Evolutionary conservation across 2,329 filamentous ascomycete genomes (phyloP).

Genomic region (Pyricularia pennisetigena): DNA sequence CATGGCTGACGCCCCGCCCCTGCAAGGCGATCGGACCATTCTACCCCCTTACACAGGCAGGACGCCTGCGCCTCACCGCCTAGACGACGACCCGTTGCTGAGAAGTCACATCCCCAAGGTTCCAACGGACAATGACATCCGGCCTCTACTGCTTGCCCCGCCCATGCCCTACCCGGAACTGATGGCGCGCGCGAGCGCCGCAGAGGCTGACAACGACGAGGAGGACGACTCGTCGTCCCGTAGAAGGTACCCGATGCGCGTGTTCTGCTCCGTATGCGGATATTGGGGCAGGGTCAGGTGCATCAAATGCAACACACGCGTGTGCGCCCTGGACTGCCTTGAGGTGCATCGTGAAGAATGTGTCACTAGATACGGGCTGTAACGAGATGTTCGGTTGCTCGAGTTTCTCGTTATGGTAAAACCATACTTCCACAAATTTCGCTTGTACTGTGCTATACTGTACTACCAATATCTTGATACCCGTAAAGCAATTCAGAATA

Average conservation of each 20-base stretch:
- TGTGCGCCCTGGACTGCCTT: constrained; percentile 70
- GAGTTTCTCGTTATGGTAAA: neutral
- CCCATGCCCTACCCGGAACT: constrained; percentile 57
- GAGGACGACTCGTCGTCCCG: constrained; percentile 25
- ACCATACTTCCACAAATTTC: neutral
- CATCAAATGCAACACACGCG: constrained; percentile 65
- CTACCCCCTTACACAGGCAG: constrained; percentile 22
- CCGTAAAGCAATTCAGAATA: neutral
- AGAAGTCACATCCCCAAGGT: constrained; percentile 45
- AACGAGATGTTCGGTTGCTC: constrained; percentile 4
- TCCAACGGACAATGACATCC: constrained; percentile 52
- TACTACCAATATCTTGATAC: neutral
- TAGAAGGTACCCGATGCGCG: constrained; percentile 42
- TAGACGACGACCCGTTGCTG: constrained; percentile 49
- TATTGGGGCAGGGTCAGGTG: constrained; percentile 74
- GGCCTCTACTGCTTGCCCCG: constrained; percentile 51
- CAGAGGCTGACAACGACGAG: constrained; percentile 26
- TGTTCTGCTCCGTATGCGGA: constrained; percentile 71
- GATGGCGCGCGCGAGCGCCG: constrained; percentile 17
- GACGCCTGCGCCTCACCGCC: constrained; percentile 28
- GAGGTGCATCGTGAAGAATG: constrained; percentile 64
- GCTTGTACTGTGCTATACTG: neutral
- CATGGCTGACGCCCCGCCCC: constrained; percentile 14
- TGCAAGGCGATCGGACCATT: constrained; percentile 19
- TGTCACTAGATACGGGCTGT: constrained; percentile 51